Conservation (phyloP, 2,329 filamentous ascomycete genomes). For the Ophiostoma tasmaniense region DNA sequence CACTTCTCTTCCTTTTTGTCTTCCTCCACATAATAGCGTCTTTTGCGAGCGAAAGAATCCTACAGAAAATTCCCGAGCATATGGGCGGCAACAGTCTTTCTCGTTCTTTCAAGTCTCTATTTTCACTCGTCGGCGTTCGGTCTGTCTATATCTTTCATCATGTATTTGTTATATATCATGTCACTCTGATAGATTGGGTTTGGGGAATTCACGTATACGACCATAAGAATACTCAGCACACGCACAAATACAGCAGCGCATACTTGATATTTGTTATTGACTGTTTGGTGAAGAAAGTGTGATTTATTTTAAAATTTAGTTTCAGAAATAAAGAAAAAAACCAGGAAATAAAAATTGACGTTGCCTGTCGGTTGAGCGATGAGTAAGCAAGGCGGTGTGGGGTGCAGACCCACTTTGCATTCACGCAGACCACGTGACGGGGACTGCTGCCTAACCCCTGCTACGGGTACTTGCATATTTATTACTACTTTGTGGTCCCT, state of each 20-base stretch:
- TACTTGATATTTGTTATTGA: too few species aligned
- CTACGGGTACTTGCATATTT: too few species aligned
- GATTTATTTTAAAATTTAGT: too few species aligned
- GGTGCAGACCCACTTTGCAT: too few species aligned
- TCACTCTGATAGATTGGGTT: neutral
- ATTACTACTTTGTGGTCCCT: too few species aligned
- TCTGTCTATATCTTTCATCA: neutral
- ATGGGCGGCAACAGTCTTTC: neutral
- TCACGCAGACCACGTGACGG: too few species aligned
- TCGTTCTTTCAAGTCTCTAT: neutral
- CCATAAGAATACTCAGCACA: slow-evolving; percentile 13
- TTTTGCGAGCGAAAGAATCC: slow-evolving; percentile 3
- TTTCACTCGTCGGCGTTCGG: neutral
- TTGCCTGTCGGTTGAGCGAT: too few species aligned
- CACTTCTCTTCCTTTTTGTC: neutral
- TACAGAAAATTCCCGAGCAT: neutral
- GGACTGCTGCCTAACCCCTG: too few species aligned
- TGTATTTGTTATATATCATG: neutral
- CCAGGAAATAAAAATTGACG: too few species aligned
- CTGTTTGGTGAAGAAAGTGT: too few species aligned
- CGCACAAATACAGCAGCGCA: neutral
- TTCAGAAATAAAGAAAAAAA: too few species aligned
- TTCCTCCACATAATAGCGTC: neutral
- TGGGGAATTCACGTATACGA: slow-evolving; percentile 13
- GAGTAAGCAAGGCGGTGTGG: too few species aligned